Percentiles rank a stretch among this genome's conserved stretches.
phyloP scores from a whole-genome alignment of 805 yeast species.

The Candida krabiensis region DNA sequence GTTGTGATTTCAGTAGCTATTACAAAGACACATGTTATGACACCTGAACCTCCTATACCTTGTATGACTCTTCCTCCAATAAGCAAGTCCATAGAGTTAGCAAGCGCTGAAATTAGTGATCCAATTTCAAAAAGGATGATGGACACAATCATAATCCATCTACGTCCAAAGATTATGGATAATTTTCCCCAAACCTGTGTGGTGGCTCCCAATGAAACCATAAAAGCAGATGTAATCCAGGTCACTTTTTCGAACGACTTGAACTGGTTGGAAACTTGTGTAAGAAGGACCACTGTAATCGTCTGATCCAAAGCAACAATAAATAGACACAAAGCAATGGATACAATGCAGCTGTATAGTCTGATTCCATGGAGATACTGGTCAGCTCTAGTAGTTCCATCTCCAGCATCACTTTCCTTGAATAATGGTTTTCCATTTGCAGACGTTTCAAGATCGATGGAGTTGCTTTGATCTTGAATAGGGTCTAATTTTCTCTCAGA shows the following conservation, averaged over 20 bases:
- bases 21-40: slow-evolving; percentile 56
- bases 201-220: slow-evolving; percentile 52
- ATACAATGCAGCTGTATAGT: slow-evolving; percentile 14
- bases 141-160: slow-evolving; percentile 46
- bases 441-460: background rate
- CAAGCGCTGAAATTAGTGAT: slow-evolving; percentile 56
- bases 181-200: slow-evolving; percentile 59
- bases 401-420: background rate
- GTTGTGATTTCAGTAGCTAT: slow-evolving; percentile 59
- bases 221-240: slow-evolving; percentile 58
- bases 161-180: slow-evolving; percentile 58
- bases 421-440: background rate
- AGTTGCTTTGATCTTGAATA: too few relatives aligned
- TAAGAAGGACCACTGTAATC: slow-evolving; percentile 52
- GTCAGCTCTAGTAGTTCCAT: slow-evolving; percentile 25
- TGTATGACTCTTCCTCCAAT: slow-evolving; percentile 72
- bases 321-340: slow-evolving; percentile 20
- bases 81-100: slow-evolving; percentile 55
- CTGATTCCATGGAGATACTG: slow-evolving; percentile 26
- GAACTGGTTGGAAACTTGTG: slow-evolving; percentile 50
- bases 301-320: slow-evolving; percentile 55
- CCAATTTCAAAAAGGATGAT: slow-evolving; percentile 60
- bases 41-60: slow-evolving; percentile 73
- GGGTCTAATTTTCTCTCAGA: too few relatives aligned
- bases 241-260: slow-evolving; percentile 50